Evolutionary conservation across 2,329 filamentous ascomycete genomes (phyloP).

Genomic region (Fusarium euwallaceae): DNA sequence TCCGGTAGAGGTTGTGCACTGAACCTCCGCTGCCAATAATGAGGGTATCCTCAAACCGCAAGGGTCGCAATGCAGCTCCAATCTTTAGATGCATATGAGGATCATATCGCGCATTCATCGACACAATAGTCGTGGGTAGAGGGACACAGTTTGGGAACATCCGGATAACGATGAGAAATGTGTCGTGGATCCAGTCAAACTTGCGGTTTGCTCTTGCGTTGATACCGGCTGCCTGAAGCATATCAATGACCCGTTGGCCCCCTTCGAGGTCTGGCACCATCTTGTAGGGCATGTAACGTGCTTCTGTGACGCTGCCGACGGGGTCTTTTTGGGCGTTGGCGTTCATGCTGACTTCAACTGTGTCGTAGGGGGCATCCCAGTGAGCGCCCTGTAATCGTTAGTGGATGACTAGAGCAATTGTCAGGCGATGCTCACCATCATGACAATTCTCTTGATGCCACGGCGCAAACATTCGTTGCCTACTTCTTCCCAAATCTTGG

Average conservation of each 20-base stretch:
- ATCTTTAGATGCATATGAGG: constrained; percentile 30
- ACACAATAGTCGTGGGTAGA: constrained; percentile 58
- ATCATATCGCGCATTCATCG: constrained; percentile 32
- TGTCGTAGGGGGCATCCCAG: neutral
- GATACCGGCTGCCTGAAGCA: neutral
- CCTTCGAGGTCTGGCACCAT: neutral
- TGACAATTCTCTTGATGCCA: neutral
- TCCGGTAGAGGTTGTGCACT: constrained; percentile 78
- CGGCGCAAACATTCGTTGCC: neutral
- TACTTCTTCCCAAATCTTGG: neutral
- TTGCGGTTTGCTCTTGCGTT: neutral
- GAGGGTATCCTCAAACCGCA: constrained; percentile 50
- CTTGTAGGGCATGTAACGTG: neutral
- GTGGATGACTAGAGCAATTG: neutral
- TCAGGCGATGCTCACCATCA: neutral
- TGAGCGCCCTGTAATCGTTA: neutral
- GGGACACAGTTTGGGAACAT: neutral
- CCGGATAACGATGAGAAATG: neutral
- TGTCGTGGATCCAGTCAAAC: neutral
- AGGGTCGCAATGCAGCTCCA: constrained; percentile 16
- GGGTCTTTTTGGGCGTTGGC: neutral
- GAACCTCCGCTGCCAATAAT: constrained; percentile 71
- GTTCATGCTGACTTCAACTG: neutral
- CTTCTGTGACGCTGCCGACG: neutral
- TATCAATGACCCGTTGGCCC: neutral